phyloP scores from a whole-genome alignment of 2,329 filamentous ascomycete species.

The Colletotrichum endophyticum region DNA sequence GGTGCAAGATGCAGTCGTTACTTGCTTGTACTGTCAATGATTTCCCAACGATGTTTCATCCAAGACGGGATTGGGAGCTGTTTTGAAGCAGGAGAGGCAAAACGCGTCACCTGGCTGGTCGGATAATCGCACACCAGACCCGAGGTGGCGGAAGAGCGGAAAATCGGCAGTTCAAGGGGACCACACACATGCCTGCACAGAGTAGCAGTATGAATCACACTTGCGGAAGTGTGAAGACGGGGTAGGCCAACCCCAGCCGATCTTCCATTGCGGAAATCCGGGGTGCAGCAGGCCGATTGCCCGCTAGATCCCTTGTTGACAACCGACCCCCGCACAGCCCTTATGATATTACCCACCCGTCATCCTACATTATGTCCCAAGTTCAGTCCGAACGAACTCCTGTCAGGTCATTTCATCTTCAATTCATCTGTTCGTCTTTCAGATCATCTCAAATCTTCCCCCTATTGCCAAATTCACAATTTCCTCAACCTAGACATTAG shows the following conservation, averaged over 20 bases:
- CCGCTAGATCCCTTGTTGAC: neutral
- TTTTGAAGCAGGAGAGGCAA: neutral
- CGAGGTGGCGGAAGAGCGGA: neutral
- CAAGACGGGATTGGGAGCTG: neutral
- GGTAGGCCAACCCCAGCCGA: neutral
- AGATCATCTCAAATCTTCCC: neutral
- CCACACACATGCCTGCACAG: neutral
- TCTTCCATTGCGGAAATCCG: conserved; percentile 19
- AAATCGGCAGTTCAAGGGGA: neutral
- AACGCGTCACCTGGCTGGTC: neutral
- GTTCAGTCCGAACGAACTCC: neutral
- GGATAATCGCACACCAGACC: neutral
- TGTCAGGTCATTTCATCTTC: neutral
- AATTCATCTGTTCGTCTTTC: neutral
- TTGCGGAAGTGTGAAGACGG: neutral
- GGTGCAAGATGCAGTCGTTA: neutral
- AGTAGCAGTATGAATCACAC: neutral
- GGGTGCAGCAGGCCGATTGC: neutral
- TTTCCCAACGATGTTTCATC: neutral
- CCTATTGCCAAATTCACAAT: neutral
- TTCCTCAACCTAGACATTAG: neutral
- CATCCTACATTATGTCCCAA: neutral
- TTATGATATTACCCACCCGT: neutral
- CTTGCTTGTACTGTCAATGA: neutral
- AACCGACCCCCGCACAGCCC: neutral